Base-by-base conservation (phyloP, 441 rosid genomes). In the Cnidoscolus chayamansa region DNA sequence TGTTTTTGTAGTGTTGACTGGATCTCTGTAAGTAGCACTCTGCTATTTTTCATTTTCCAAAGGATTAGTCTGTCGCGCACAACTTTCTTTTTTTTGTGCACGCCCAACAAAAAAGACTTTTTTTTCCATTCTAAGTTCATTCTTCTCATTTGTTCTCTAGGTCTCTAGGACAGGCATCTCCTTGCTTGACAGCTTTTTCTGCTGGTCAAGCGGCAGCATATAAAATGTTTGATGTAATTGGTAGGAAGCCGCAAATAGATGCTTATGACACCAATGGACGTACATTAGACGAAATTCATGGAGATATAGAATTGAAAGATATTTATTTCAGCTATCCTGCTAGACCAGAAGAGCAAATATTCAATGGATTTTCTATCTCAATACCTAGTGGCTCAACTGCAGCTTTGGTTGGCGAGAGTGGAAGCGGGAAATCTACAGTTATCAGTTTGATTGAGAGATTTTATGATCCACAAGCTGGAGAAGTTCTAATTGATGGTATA, bases 141-240 rank as follows among this genome's bases (percentile, higher is more conserved):
- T 51, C 19, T 54, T 19, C 47, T 63, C 25, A 49, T 10, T 12
- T 72, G 60, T 67, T 59, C 62, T 45, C 49, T 64, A 88, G 91
- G 93, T 85, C 90, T 20, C 77, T 91, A 31, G 96, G 97, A 31
- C 89, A 92, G 67, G 82, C 92, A 78, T 88, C 94, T 54, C 90
- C 92, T 32, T 84, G 89, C 79, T 59, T 88, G 79, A 84, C 79
- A 25, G 83, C 87, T 11, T 92, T 88, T 75, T 89, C 87, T 6
- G 82, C 94, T 17, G 94, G 97, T 70, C 88, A 83, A 81, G 90
- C 92, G 15, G 97, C 90, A 0, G 92, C 92, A 0, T 86, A 69
- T 57, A 90, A 90, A 80, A 87, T 92, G 92, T 88, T 90, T 10
- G 86, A 88, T 72, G 84, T 89, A 7, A 90, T 92, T 47, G 77